These are phyloP conservation scores for Fagus sylvatica DNA, from an alignment of 306 rosid genomes.

Conservation along the genomic window DNA sequence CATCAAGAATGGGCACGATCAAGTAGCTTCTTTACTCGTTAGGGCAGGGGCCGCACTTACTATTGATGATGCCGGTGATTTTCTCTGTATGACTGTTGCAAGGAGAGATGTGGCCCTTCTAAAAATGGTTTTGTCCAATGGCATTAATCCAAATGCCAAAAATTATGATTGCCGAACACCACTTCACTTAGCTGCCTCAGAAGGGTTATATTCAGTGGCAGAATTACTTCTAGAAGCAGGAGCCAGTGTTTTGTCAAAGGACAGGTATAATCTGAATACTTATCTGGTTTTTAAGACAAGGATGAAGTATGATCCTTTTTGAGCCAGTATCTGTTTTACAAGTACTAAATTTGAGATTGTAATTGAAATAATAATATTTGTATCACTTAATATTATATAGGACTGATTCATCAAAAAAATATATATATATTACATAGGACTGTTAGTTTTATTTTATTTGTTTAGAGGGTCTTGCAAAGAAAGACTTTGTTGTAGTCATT, in stretches of 20 bases:
- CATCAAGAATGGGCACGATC: slow-evolving; percentile 58
- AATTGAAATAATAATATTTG: background rate
- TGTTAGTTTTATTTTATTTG: background rate
- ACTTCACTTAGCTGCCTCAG: slow-evolving; percentile 65
- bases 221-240: slow-evolving; percentile 57
- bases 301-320: slow-evolving; percentile 8
- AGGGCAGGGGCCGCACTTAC: slow-evolving; percentile 53
- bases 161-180: slow-evolving; percentile 62
- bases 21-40: slow-evolving; percentile 46
- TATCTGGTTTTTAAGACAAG: background rate
- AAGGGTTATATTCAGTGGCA: slow-evolving; percentile 49
- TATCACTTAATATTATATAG: background rate
- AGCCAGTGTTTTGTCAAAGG: slow-evolving; percentile 62
- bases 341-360: background rate
- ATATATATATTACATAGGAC: background rate
- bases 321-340: background rate
- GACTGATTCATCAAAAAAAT: background rate
- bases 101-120: slow-evolving; percentile 41
- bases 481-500: too few relatives aligned
- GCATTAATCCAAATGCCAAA: slow-evolving; percentile 60
- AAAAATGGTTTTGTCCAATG: slow-evolving; percentile 45
- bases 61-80: slow-evolving; percentile 53
- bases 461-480: background rate
- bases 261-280: slow-evolving; percentile 44
- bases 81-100: slow-evolving; percentile 54